A percentile compares a stretch with the other conserved stretches of the same genome.
Conservation (phyloP, 202 grass and related monocot genomes). For the Miscanthus sacchariflorus region DNA sequence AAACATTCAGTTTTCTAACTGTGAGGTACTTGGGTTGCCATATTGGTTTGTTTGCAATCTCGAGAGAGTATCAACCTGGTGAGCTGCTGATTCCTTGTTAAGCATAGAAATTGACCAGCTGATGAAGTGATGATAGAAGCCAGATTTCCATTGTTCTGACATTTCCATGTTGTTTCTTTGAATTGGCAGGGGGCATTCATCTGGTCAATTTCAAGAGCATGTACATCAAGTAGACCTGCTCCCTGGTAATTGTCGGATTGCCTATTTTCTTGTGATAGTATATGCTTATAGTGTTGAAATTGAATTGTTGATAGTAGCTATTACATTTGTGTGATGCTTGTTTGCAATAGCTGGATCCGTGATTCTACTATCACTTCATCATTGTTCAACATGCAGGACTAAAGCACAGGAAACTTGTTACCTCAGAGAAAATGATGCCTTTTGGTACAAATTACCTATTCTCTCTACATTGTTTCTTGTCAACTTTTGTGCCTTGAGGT, state of each 20-base stretch:
- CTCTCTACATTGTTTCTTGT: no score
- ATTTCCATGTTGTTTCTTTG: constrained; percentile 7
- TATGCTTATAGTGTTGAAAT: no score
- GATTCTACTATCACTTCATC: no score
- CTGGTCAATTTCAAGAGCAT: constrained; percentile 57
- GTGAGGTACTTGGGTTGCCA: constrained; percentile 78
- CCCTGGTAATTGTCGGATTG: constrained; percentile 62
- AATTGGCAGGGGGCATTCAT: constrained; percentile 54
- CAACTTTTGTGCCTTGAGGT: no score
- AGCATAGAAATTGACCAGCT: constrained; percentile 30
- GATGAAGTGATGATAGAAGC: constrained; percentile 35
- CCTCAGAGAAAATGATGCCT: no score
- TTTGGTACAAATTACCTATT: no score
- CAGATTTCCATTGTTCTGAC: background rate
- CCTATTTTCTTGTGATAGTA: constrained; percentile 21
- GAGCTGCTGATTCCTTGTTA: constrained; percentile 42
- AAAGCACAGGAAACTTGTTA: no score
- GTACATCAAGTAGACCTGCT: constrained; percentile 61
- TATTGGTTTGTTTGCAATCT: constrained; percentile 76
- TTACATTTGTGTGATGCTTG: no score
- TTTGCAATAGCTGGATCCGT: no score
- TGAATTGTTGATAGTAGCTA: no score
- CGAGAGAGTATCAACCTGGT: constrained; percentile 79
- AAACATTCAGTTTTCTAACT: constrained; percentile 72
- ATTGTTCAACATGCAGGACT: no score